Evolutionary conservation across 257 asterid genomes (phyloP).

Genomic region (Thymus mandschuricus): DNA sequence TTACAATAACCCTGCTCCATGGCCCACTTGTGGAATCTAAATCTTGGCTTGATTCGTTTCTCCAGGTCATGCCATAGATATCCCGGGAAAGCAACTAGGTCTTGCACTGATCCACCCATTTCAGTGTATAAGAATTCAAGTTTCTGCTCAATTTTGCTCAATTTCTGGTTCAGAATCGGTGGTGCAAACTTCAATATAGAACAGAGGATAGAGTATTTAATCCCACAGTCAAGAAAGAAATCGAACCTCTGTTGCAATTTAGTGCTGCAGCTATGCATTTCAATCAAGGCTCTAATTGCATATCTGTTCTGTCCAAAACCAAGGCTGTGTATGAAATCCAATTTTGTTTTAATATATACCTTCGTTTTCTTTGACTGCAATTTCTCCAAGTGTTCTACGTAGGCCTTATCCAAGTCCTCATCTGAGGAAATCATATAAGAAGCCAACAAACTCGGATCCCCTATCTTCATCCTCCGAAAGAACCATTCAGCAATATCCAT

Average conservation of each 20-base stretch:
- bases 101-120: slow-evolving; percentile 49
- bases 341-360: slow-evolving; percentile 34
- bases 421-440: too few species aligned
- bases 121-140: slow-evolving; percentile 53
- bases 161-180: slow-evolving; percentile 60
- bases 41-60: slow-evolving; percentile 69
- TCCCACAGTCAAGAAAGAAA: slow-evolving; percentile 53
- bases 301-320: slow-evolving; percentile 68
- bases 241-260: slow-evolving; percentile 58
- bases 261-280: slow-evolving; percentile 41
- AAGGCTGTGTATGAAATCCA: slow-evolving; percentile 56
- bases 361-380: slow-evolving; percentile 43
- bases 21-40: slow-evolving; percentile 57
- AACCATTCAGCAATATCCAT: too few species aligned
- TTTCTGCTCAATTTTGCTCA: slow-evolving; percentile 43
- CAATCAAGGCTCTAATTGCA: slow-evolving; percentile 46
- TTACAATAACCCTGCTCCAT: slow-evolving; percentile 46
- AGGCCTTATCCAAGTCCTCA: slow-evolving; percentile 39
- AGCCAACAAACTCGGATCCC: too few species aligned
- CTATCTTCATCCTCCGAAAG: too few species aligned
- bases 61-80: slow-evolving; percentile 64
- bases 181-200: slow-evolving; percentile 40
- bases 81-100: slow-evolving; percentile 61
- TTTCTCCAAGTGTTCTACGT: slow-evolving; percentile 37
- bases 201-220: slow-evolving; percentile 57